Base-by-base conservation (phyloP, 2,329 filamentous ascomycete species). In the Beauveria medogensis region DNA sequence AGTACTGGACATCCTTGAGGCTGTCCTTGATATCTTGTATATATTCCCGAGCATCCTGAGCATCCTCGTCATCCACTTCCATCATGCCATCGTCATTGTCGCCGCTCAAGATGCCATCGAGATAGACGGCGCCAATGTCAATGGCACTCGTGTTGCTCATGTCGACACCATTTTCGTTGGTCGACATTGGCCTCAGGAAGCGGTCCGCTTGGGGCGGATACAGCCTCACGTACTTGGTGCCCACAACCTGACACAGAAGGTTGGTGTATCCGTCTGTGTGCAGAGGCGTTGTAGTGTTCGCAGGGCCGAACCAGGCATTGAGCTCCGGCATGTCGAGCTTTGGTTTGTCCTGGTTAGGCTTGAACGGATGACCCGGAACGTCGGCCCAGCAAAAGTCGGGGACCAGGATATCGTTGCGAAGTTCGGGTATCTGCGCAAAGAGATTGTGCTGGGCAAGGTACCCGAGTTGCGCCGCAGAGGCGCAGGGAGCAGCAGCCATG, bases 191-290 rank as follows among this genome's bases (percentile, higher is more conserved):
- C 59, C 85, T 82, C 69, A 96, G 74, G 3, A 72, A 75, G 2
- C 70, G 66, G 5, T 82, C 85, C 50, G 86, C 80, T 18, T 73
- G 71, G 0, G 93, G 92, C 1, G 87, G 80, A 71, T 97, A 97
- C 2, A 97, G 78, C 1, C 94, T 82, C n/a, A 97, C 77, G 72
- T 97, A 97, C 74, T 99, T 99, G 61, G 83, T 80, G 0, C 94
- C 94, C 0, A 96, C 90, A 0, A 95, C 89, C 72, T 97, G 94
- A 26, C 87, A 87, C 5, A 97, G 82, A 53, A 97, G 84, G 69
- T 97, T 97, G 70, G 97, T 91, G 72, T 97, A 95, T 1, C 90
- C 91, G 69, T 97, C 94, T 2, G 91, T 95, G 72, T 99, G 94
- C 1, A 97, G 78, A 1, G 94, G 94, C 1, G 92, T 96, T 64